These are phyloP conservation scores for Tetrastigma voinierianum DNA, from an alignment of 164 flowering plant species.

Conservation along the genomic window DNA sequence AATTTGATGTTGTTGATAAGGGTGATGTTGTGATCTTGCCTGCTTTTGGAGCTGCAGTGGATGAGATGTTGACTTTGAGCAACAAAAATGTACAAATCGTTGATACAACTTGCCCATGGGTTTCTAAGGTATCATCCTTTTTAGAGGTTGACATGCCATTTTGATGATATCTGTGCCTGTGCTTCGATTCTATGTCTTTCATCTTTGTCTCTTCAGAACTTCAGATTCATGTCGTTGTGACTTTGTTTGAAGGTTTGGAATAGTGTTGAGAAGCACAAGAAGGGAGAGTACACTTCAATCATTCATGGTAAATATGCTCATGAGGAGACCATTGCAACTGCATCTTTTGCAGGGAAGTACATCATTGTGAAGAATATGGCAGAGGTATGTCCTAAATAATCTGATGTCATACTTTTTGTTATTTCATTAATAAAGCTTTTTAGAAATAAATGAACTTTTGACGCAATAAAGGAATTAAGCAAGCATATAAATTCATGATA, in stretches of 20 bases:
- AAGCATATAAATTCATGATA: background rate
- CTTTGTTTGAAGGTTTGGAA: conserved; percentile 75
- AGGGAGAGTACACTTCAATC: conserved; percentile 88
- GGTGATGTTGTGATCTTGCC: conserved; percentile 95
- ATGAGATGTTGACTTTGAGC: conserved; percentile 77
- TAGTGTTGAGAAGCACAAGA: conserved; percentile 93
- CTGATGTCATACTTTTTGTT: background rate
- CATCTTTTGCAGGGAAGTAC: conserved; percentile 92
- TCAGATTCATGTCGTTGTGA: background rate
- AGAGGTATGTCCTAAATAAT: conserved; percentile 51
- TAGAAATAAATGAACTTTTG: too few species aligned
- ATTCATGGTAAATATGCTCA: conserved; percentile 95
- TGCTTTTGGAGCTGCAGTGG: conserved; percentile 98
- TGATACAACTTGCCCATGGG: conserved; percentile 99
- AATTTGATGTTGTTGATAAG: conserved; percentile 78
- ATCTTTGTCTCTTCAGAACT: background rate
- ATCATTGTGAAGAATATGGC: conserved; percentile 85
- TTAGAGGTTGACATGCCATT: conserved; percentile 2
- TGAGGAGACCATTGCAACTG: conserved; percentile 95
- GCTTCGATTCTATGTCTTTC: background rate
- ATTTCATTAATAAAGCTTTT: too few species aligned
- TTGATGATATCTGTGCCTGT: background rate
- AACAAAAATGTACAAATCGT: conserved; percentile 90
- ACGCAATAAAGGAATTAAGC: background rate
- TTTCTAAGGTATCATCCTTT: conserved; percentile 68